Evolutionary conservation across 495 filamentous ascomycete genomes (phyloP), one percentile per base, ranked within the genome.

Genomic region (Penicillium maclennaniae): DNA sequence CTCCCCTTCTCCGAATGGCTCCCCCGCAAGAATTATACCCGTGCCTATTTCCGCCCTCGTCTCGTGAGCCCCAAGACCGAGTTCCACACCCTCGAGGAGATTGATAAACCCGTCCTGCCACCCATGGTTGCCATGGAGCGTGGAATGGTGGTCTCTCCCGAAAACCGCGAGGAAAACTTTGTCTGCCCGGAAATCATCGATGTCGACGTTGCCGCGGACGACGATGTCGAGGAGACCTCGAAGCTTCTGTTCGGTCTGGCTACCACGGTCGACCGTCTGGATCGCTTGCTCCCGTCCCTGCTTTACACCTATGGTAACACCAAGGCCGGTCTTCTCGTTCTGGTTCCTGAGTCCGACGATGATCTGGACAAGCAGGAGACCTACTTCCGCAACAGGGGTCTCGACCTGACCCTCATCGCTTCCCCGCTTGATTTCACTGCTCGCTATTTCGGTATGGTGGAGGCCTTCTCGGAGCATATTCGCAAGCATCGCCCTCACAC

Each of bases 391-490:
- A 62, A 62, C 48, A 70, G 77, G 17, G 74, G 70, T 51, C 73
- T 88, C 56, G 64, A 81, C 47, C 71, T 84, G 51, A 82, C 75
- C 12, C 72, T 86, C 36, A 74, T 79, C 36, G 61, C 70, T 34
- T 80, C 79, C 17, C 75, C 77, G 27, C 66, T 79, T n/a, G 69
- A 74, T 31, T 79, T 83, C 48, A 78, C 82, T 26, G 79, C 83
- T 49, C 79, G 83, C 53, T 86, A 87, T 64, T 86, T 89, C 60
- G 73, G 80, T 19, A 68, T 87, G 36, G 67, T 88, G 7, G 71
- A 78, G 49, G 74, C 78, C 6, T 79, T 88, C 53, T 72, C 79
- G 15, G 66, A 78, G 25, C 60, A 73, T 52, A 72, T 81, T 19
- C 74, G 72, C 23, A 68, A 69, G 28, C 67, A 73, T 54, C 70